Percentiles rank a stretch among this genome's conserved stretches.
Evolutionary conservation across 2,329 filamentous ascomycete genomes (phyloP).

Genomic region (Knoxdaviesia proteae): DNA sequence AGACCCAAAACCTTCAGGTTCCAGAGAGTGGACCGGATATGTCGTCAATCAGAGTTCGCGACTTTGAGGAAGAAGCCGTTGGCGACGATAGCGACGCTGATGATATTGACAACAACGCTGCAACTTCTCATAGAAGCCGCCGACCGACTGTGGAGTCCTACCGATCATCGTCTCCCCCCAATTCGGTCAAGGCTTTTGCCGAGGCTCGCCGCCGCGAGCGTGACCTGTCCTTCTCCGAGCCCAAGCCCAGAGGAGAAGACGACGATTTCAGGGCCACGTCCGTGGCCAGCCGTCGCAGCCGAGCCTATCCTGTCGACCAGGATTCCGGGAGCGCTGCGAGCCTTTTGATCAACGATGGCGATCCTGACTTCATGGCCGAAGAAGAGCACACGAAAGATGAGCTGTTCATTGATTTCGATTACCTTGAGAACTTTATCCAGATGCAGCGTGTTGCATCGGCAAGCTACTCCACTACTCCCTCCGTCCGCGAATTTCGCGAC

Average conservation of each 20-base stretch:
- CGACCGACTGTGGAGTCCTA: slow-evolving; percentile 35
- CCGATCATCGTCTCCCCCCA: slow-evolving; percentile 69
- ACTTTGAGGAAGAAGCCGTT: slow-evolving; percentile 70
- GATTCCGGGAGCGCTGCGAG: slow-evolving; percentile 40
- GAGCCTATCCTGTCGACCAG: slow-evolving; percentile 36
- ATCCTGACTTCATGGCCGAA: slow-evolving; percentile 40
- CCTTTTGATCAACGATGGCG: slow-evolving; percentile 12
- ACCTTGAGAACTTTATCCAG: slow-evolving; percentile 76
- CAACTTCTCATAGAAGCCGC: slow-evolving; percentile 22
- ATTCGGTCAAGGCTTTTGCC: slow-evolving; percentile 94
- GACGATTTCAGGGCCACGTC: slow-evolving; percentile 47
- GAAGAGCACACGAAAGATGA: slow-evolving; percentile 60
- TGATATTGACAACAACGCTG: slow-evolving; percentile 29
- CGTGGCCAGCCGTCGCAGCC: slow-evolving; percentile 40
- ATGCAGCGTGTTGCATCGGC: slow-evolving; percentile 28
- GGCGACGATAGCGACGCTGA: slow-evolving; percentile 63
- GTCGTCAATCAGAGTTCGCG: slow-evolving; percentile 31
- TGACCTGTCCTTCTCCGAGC: slow-evolving; percentile 36
- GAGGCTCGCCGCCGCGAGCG: slow-evolving; percentile 72
- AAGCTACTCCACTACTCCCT: slow-evolving; percentile 27
- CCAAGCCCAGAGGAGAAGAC: slow-evolving; percentile 17
- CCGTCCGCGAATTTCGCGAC: slow-evolving; percentile 36
- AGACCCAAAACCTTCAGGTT: slow-evolving; percentile 14
- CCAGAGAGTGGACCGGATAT: background rate
- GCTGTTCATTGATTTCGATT: slow-evolving; percentile 78